Evolutionary conservation across 2,329 filamentous ascomycete genomes (phyloP).

Genomic region (Myriosclerotinia curreyana): DNA sequence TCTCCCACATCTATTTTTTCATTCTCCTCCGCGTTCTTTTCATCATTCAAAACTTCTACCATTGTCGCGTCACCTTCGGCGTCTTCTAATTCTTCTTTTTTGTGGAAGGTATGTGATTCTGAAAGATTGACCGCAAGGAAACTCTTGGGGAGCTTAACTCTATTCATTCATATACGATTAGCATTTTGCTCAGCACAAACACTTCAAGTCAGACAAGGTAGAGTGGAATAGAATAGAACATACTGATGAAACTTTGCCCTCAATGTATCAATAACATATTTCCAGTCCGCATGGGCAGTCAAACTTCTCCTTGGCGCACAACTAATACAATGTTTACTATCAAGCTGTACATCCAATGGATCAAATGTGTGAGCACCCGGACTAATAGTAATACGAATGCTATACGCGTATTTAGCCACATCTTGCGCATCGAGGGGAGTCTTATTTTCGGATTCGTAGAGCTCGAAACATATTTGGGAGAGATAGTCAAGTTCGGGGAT

Average conservation of each 20-base stretch:
- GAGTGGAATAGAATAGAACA: conserved; percentile 38
- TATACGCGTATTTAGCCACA: conserved; percentile 69
- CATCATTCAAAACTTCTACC: conserved; percentile 4
- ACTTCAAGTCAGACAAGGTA: neutral
- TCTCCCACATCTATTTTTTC: neutral
- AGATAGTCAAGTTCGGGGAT: conserved; percentile 98
- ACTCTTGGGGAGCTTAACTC: conserved; percentile 40
- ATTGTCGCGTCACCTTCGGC: neutral
- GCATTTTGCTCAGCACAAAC: neutral
- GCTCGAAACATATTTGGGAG: conserved; percentile 94
- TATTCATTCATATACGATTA: conserved; percentile 20
- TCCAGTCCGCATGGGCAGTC: conserved; percentile 92
- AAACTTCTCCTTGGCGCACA: conserved; percentile 86
- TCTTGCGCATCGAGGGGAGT: conserved; percentile 36
- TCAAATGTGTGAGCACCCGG: conserved; percentile 97
- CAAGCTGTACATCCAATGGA: conserved; percentile 91
- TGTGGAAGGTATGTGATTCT: conserved; percentile 40
- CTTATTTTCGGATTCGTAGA: conserved; percentile 86
- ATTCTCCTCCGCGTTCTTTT: neutral
- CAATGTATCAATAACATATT: conserved; percentile 92
- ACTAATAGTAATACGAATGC: conserved; percentile 91
- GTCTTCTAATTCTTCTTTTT: conserved; percentile 31
- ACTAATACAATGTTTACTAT: conserved; percentile 94
- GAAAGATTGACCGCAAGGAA: conserved; percentile 41
- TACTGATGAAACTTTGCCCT: conserved; percentile 93